phyloP scores from a whole-genome alignment of 2,329 filamentous ascomycete genomes.

The Alternaria sp. region DNA sequence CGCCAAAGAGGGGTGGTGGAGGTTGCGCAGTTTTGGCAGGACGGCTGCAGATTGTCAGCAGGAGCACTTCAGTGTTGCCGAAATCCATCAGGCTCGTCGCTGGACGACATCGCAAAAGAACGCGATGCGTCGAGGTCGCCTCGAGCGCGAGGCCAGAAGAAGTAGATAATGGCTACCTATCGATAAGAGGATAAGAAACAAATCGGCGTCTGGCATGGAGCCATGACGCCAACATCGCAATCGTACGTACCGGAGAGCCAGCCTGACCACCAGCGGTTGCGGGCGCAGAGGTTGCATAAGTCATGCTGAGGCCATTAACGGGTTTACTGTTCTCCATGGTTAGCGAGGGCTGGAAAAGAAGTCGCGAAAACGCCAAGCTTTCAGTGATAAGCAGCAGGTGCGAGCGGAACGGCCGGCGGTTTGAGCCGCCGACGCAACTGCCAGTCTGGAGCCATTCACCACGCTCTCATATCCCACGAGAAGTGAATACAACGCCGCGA shows the following conservation, averaged over 20 bases:
- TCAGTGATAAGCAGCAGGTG: slow-evolving; percentile 36
- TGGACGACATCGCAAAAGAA: background rate
- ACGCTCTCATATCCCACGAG: background rate
- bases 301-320: slow-evolving; percentile 62
- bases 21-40: slow-evolving; percentile 95
- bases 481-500: background rate
- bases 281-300: slow-evolving; percentile 68
- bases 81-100: background rate
- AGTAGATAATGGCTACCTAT: slow-evolving; percentile 30
- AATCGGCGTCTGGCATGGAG: slow-evolving; percentile 22
- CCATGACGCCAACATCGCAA: slow-evolving; percentile 29
- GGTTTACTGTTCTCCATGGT: slow-evolving; percentile 40
- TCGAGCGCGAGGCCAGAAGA: background rate
- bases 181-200: slow-evolving; percentile 53
- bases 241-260: slow-evolving; percentile 61
- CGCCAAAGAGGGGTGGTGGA: slow-evolving; percentile 97
- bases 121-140: background rate
- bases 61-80: slow-evolving; percentile 5
- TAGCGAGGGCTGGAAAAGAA: slow-evolving; percentile 37
- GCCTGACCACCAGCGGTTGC: slow-evolving; percentile 70
- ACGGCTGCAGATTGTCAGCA: slow-evolving; percentile 67
- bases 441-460: background rate
- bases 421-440: slow-evolving; percentile 18
- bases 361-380: slow-evolving; percentile 38
- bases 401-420: slow-evolving; percentile 20